These are phyloP conservation scores for Didymosphaeria variabile DNA, from an alignment of 2,329 filamentous ascomycete genomes.

Conservation along the genomic window DNA sequence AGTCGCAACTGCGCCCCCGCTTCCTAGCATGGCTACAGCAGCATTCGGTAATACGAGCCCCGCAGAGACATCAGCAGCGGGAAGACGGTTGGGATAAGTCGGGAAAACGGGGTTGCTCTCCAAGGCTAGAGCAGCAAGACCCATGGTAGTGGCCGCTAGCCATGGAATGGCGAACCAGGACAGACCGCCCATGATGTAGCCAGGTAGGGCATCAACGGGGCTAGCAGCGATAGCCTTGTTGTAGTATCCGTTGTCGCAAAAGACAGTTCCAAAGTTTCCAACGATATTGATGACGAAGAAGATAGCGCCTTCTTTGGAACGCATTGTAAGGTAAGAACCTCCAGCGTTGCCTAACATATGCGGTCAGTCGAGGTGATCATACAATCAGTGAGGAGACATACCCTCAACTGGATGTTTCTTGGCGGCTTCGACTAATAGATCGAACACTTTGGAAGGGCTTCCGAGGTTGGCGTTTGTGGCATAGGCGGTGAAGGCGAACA, in stretches of 20 bases:
- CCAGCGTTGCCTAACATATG: conserved; percentile 67
- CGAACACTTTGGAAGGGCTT: conserved; percentile 79
- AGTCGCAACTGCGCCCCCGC: conserved; percentile 80
- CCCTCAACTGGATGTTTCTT: conserved; percentile 74
- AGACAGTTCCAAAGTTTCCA: conserved; percentile 84
- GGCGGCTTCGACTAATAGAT: conserved; percentile 75
- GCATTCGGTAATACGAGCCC: conserved; percentile 87
- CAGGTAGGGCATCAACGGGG: conserved; percentile 84
- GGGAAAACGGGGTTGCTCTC: conserved; percentile 78
- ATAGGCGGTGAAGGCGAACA: conserved; percentile 85
- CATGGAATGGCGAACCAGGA: conserved; percentile 94
- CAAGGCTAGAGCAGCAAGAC: conserved; percentile 80
- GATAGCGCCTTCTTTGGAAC: conserved; percentile 79
- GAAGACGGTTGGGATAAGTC: conserved; percentile 76
- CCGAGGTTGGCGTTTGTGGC: conserved; percentile 76
- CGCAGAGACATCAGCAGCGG: conserved; percentile 76
- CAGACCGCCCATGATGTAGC: conserved; percentile 86
- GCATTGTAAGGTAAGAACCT: conserved; percentile 89
- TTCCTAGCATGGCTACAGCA: conserved; percentile 82
- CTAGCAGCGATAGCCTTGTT: conserved; percentile 93
- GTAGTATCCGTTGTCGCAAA: conserved; percentile 87
- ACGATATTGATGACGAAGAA: conserved; percentile 94
- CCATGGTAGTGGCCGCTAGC: conserved; percentile 89
- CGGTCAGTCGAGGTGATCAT: background rate
- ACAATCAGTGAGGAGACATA: background rate